phyloP scores from a whole-genome alignment of 2,329 filamentous ascomycete genomes.

The Trichoderma sp. region DNA sequence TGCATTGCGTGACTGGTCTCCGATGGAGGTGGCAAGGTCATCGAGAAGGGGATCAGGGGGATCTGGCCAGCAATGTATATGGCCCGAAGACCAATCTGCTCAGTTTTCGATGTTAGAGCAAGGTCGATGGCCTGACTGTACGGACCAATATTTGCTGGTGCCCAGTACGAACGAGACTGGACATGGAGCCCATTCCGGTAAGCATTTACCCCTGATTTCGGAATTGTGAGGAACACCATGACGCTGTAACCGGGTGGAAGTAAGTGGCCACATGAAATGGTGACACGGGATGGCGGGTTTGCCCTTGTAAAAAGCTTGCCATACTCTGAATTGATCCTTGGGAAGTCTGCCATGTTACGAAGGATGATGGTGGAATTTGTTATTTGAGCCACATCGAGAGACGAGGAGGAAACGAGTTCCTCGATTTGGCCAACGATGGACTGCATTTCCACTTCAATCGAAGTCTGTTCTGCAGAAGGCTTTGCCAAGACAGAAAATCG shows the following conservation, averaged over 20 bases:
- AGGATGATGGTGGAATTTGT: slow-evolving; percentile 65
- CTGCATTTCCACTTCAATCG: slow-evolving; percentile 48
- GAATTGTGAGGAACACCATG: slow-evolving; percentile 53
- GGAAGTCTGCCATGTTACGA: slow-evolving; percentile 76
- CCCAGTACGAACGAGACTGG: slow-evolving; percentile 93
- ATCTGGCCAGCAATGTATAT: slow-evolving; percentile 87
- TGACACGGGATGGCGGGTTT: slow-evolving; percentile 82
- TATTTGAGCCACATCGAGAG: slow-evolving; percentile 38
- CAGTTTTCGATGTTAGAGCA: slow-evolving; percentile 26
- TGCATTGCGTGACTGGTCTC: slow-evolving; percentile 51
- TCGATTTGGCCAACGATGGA: slow-evolving; percentile 47
- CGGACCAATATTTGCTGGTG: slow-evolving; percentile 93
- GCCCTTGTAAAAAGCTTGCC: slow-evolving; percentile 68
- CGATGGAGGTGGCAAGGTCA: slow-evolving; percentile 54
- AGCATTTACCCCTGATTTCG: slow-evolving; percentile 27
- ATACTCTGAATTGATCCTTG: slow-evolving; percentile 71
- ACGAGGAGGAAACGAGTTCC: slow-evolving; percentile 35
- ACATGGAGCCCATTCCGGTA: slow-evolving; percentile 71
- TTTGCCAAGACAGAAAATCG: slow-evolving; percentile 42
- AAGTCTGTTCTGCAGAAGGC: slow-evolving; percentile 22
- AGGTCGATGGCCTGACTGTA: slow-evolving; percentile 84
- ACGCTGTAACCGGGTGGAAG: slow-evolving; percentile 60
- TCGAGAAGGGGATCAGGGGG: slow-evolving; percentile 75
- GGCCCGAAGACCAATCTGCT: slow-evolving; percentile 29
- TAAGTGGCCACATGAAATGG: slow-evolving; percentile 69